phyloP scores from a whole-genome alignment of 257 asterid species.

The Linderniella brevidens region DNA sequence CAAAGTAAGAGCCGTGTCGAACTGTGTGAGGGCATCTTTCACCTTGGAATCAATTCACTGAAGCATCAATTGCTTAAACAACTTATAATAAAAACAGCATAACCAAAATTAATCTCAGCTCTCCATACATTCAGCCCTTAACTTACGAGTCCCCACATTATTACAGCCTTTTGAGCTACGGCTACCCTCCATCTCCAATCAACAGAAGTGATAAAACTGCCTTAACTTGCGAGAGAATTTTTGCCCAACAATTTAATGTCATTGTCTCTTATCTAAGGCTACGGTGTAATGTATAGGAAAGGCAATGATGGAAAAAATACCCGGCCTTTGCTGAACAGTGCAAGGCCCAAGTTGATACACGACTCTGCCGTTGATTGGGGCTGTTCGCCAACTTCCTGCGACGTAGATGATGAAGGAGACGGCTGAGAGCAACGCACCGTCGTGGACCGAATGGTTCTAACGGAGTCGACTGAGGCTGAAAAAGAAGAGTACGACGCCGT shows the following conservation, averaged over 20 bases:
- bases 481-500: conserved; percentile 11
- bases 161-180: too few relatives aligned
- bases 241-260: conserved; percentile 1
- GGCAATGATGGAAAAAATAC: conserved; percentile 19
- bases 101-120: neutral
- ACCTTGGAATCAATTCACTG: conserved; percentile 24
- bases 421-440: conserved; percentile 34
- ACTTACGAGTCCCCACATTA: too few relatives aligned
- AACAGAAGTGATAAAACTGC: too few relatives aligned
- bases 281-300: neutral
- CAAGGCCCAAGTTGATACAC: conserved; percentile 69
- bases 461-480: conserved; percentile 14
- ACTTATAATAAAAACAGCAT: too few relatives aligned
- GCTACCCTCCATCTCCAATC: too few relatives aligned
- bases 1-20: conserved; percentile 81
- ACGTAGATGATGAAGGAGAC: conserved; percentile 28
- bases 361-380: conserved; percentile 54
- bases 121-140: too few relatives aligned
- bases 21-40: conserved; percentile 74
- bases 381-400: conserved; percentile 23
- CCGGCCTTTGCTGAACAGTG: conserved; percentile 53
- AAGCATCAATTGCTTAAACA: conserved; percentile 7
- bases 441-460: conserved; percentile 12
- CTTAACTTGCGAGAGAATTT: neutral
- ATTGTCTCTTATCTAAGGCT: conserved; percentile 3